Evolutionary conservation across 2,329 filamentous ascomycete genomes (phyloP).

Genomic region (Colletotrichum gloeosporioides): DNA sequence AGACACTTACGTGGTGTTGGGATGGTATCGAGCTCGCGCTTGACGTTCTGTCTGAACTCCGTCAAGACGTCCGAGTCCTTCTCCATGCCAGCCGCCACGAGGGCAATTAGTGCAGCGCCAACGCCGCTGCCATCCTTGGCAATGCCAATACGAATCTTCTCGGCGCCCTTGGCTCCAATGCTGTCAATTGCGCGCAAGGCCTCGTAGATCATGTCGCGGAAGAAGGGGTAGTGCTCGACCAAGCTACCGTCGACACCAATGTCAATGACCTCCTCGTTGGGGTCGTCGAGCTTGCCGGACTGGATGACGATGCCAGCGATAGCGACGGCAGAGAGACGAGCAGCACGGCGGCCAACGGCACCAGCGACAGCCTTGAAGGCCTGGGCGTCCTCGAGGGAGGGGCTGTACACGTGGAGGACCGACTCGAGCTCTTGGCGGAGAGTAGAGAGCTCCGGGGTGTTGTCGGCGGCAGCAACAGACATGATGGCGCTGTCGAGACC

Average conservation of each 20-base stretch:
- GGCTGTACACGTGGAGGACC: constrained; percentile 75
- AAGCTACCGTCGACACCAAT: constrained; percentile 94
- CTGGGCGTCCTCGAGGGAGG: constrained; percentile 83
- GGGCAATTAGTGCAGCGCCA: constrained; percentile 92
- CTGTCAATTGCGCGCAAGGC: constrained; percentile 77
- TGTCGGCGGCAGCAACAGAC: constrained; percentile 84
- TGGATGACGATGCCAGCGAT: constrained; percentile 85
- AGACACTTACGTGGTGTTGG: constrained; percentile 33
- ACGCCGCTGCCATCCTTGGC: constrained; percentile 96
- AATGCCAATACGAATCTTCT: constrained; percentile 90
- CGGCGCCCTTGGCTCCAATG: constrained; percentile 79
- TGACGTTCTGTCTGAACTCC: constrained; percentile 45
- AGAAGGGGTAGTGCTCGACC: constrained; percentile 94
- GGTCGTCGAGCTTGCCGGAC: constrained; percentile 71
- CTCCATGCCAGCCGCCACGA: constrained; percentile 78
- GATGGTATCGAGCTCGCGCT: constrained; percentile 37
- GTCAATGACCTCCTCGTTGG: constrained; percentile 76
- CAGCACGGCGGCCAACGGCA: constrained; percentile 87
- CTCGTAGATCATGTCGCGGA: constrained; percentile 86
- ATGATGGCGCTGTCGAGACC: constrained; percentile 91
- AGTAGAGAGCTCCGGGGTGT: constrained; percentile 71
- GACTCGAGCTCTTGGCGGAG: constrained; percentile 81
- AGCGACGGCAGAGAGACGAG: constrained; percentile 85
- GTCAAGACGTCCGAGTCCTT: constrained; percentile 50
- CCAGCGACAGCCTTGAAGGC: constrained; percentile 84